Evolutionary conservation across 257 asterid genomes (phyloP).

Genomic region (Vinca minor): DNA sequence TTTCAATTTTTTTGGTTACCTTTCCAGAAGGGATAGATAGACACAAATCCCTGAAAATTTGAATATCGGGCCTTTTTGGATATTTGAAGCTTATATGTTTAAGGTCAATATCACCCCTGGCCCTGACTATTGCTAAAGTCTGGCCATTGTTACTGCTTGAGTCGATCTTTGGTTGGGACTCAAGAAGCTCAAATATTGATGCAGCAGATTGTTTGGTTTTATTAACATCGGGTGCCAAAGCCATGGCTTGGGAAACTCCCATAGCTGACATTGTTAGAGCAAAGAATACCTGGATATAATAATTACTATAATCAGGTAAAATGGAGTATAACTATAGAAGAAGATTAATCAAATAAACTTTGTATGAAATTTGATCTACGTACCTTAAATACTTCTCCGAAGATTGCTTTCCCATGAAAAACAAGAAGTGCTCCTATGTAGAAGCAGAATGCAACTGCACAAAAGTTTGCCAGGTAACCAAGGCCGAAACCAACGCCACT

Average conservation of each 20-base stretch:
- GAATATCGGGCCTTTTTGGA: conserved; percentile 58
- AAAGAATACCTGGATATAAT: conserved; percentile 65
- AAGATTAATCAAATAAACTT: not conserved
- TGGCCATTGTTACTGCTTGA: conserved; percentile 54
- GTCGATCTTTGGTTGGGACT: conserved; percentile 53
- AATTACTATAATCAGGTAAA: not conserved
- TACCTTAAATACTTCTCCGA: conserved; percentile 61
- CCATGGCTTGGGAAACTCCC: conserved; percentile 65
- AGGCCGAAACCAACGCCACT: conserved; percentile 53
- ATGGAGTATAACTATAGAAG: not conserved
- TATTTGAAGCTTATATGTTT: conserved; percentile 56
- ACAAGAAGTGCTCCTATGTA: conserved; percentile 61
- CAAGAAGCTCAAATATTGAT: conserved; percentile 61
- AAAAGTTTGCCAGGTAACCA: conserved; percentile 40
- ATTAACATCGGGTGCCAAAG: conserved; percentile 52
- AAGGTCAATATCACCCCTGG: conserved; percentile 59
- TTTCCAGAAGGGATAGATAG: conserved; percentile 63
- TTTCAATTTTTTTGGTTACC: conserved; percentile 31
- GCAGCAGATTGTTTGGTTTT: conserved; percentile 56
- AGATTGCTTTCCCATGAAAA: conserved; percentile 39
- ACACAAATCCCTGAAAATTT: conserved; percentile 55
- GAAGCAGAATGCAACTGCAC: conserved; percentile 60
- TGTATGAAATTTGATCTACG: too few relatives aligned
- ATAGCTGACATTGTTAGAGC: conserved; percentile 64
- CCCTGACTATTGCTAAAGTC: conserved; percentile 27